Evolutionary conservation across 345 rosid genomes (phyloP).

Genomic region (Trapa bicornis): DNA sequence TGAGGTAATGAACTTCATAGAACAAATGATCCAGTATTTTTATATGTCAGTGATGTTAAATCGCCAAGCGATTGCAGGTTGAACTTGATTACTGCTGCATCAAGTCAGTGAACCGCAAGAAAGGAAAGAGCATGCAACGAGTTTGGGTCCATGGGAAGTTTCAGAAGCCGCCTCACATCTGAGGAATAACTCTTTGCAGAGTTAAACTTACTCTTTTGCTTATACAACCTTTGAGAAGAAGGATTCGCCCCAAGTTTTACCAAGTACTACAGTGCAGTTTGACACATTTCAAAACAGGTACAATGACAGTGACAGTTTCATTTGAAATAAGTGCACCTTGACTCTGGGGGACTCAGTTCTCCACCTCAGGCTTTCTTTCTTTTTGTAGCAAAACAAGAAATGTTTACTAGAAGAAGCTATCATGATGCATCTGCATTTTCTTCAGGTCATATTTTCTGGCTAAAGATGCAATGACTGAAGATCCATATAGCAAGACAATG

Average conservation of each 20-base stretch:
- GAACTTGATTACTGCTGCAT: conserved; percentile 85
- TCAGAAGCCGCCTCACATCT: conserved; percentile 45
- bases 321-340: not conserved
- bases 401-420: not conserved
- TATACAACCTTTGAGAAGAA: not conserved
- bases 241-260: not conserved
- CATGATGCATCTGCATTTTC: not conserved
- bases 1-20: conserved; percentile 32
- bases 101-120: conserved; percentile 53
- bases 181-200: not conserved
- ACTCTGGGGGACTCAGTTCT: not conserved
- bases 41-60: not conserved
- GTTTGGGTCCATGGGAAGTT: conserved; percentile 97
- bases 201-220: not conserved
- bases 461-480: too few relatives aligned
- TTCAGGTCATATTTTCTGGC: too few relatives aligned
- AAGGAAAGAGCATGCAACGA: conserved; percentile 58
- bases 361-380: not conserved
- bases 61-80: conserved; percentile 27
- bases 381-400: not conserved
- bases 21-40: not conserved
- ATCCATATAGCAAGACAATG: not conserved
- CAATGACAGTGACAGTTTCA: not conserved
- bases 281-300: not conserved
- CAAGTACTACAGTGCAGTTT: not conserved